Evolutionary conservation across 768 basidiomycete genomes (phyloP).

Genomic region (Podaxis sp.): DNA sequence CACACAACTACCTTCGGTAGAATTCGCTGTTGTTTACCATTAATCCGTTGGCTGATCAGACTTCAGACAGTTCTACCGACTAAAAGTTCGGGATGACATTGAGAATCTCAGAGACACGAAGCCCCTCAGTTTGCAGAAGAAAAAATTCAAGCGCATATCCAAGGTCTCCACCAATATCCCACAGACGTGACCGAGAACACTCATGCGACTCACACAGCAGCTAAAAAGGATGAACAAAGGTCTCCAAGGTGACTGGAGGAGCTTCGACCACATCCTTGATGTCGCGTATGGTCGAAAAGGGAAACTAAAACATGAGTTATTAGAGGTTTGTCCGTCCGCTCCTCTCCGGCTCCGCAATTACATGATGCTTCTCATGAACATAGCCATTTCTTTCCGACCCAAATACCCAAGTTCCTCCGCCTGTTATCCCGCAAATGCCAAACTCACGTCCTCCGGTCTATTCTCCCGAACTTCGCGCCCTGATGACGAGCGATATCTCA

Average conservation of each 20-base stretch:
- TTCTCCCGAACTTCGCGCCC: conserved; percentile 54
- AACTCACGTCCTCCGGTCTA: conserved; percentile 62
- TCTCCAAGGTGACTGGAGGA: conserved; percentile 41
- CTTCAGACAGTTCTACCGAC: conserved; percentile 59
- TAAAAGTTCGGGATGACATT: conserved; percentile 56
- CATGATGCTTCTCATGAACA: background rate
- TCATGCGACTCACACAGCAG: conserved; percentile 34
- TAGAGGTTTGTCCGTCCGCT: conserved; percentile 43
- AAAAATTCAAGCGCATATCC: conserved; percentile 44
- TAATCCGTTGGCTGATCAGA: conserved; percentile 5
- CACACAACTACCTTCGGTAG: conserved; percentile 41
- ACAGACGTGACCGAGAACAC: background rate
- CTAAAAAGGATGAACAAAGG: conserved; percentile 49
- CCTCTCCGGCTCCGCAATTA: background rate
- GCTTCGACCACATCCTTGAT: conserved; percentile 57
- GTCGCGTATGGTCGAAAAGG: conserved; percentile 76
- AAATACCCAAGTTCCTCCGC: conserved; percentile 31
- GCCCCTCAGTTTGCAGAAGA: conserved; percentile 24
- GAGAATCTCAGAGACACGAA: conserved; percentile 37
- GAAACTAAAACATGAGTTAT: conserved; percentile 61
- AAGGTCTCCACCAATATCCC: conserved; percentile 36
- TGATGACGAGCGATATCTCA: conserved; percentile 52
- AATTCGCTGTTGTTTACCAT: conserved; percentile 1
- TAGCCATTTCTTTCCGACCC: conserved; percentile 58
- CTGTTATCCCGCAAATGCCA: conserved; percentile 46